Percentiles rank a stretch among this genome's conserved stretches.
These are phyloP conservation scores for Drechslerella dactyloides DNA, from an alignment of 2,329 filamentous ascomycete species.

Conservation along the genomic window DNA sequence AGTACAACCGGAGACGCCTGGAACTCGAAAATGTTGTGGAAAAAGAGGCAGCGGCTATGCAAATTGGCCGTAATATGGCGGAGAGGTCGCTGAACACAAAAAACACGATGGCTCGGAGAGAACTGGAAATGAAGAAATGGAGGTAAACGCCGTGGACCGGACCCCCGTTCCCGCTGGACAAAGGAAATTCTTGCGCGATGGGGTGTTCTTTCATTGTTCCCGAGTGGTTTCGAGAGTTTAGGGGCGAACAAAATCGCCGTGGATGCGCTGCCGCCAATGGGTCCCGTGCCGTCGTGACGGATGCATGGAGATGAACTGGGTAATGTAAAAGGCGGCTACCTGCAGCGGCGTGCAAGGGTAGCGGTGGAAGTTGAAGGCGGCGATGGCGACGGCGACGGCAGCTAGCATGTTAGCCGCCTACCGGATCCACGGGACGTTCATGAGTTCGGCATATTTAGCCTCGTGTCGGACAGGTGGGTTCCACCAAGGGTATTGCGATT, in stretches of 20 bases:
- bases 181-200: slow-evolving; percentile 5
- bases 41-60: slow-evolving; percentile 1
- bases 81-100: background rate
- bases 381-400: background rate
- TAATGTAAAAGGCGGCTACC: background rate
- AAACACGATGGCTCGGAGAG: background rate
- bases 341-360: too few relatives aligned
- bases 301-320: background rate
- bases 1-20: background rate
- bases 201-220: background rate
- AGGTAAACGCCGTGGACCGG: background rate
- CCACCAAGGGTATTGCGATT: slow-evolving; percentile 39
- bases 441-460: slow-evolving; percentile 49
- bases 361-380: too few relatives aligned
- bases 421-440: slow-evolving; percentile 45
- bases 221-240: background rate
- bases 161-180: background rate
- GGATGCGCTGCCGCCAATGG: background rate
- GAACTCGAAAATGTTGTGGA: background rate
- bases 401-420: slow-evolving; percentile 10
- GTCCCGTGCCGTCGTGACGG: background rate
- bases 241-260: background rate
- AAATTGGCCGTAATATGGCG: background rate
- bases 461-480: slow-evolving; percentile 44
- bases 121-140: background rate